Evolutionary conservation across 2,329 filamentous ascomycete genomes (phyloP), one percentile per base, ranked within the genome.

Genomic region (Calcarisporium arbuscula): DNA sequence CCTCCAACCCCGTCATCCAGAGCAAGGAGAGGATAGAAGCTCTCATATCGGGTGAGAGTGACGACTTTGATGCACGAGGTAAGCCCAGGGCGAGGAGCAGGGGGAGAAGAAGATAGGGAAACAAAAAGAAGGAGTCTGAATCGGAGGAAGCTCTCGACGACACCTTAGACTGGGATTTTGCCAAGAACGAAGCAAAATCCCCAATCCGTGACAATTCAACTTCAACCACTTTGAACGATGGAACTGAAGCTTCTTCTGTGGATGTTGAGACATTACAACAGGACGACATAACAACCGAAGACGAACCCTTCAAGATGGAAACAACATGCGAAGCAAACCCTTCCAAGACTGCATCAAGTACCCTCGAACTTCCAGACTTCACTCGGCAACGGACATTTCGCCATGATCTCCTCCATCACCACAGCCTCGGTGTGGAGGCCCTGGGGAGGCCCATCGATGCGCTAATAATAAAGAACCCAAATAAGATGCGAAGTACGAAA

Each of bases 401-500:
- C 6, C 45, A 59, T 35, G 39, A 39, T 4, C 48, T 59, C 11
- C 30, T 61, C 1, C 46, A 48, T 4, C 49, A 56, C 17, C 43
- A 51, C n/a, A 39, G 44, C 18, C 41, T 65, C 6, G 52, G 51
- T 2, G 46, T 58, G 12, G 43, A 48, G 4, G 56, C 60, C 1
- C 53, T 65, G 4, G 62, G 62, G 15, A 37, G 49, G 20, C 52
- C 51, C 3, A 62, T 64, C 10, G 56, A 65, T 12, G 67, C 67
- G 17, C 64, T 77, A 29, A 56, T 77, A 22, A 56, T 76, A 32
- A 56, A 58, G 17, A 60, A 62, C 28, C 57, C 60, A 7, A 56
- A 61, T 16, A 48, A 45, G 28, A 42, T 58, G 39, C 47, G 36
- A 27, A 40, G 23, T 6, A 15, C 42, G 8, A 48, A 35, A 23